Base-by-base conservation (phyloP, 352 stramenopile genomes). In the Aphanomyces invadans region DNA sequence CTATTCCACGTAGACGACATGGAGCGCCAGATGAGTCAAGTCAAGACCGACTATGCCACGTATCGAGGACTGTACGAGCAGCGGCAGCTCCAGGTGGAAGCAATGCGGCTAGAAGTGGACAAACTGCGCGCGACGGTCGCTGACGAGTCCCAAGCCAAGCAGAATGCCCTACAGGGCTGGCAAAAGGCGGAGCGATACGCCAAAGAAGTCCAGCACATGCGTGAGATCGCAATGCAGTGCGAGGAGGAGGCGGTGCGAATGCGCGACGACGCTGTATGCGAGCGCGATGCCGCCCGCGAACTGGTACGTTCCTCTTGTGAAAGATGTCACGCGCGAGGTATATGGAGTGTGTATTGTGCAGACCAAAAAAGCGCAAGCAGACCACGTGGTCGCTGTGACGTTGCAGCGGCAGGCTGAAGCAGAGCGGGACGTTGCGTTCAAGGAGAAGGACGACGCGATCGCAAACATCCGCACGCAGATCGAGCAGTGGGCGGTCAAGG, bases 131-230 rank as follows among this genome's bases (percentile, higher is more conserved):
- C 44, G 32, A 19, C 15, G 10, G 31, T 52, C 12, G 33, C 39
- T 2, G 46, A 39, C 31, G 60, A 67, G 36, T 21, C 42, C n/a
- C 31, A 60, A 25, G 69, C 78, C 5, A 71, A 77, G 4, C 68
- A 73, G 39, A 86, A 86, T 29, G 76, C 78, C 2, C 67, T 81
- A 2, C 71, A 83, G 11, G 74, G 76, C 55, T 86, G 78, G 78
- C 74, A 79, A 61, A 55, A 76, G 39, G 73, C 74, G 0, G 75
- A 86, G 49, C 63, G 71, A 32, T 59, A 82, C 7, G 74, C 79
- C 31, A 56, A 63, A 4, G 74, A 82, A 11, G 52, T 83, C 62
- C 76, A 83, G 32, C 71, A 72, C 21, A 59, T 75, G 23, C 70
- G 78, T 15, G 69, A 79, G 25, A 73, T 75, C 49, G 74, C 74